Evolutionary conservation across 2,329 filamentous ascomycete species (phyloP), one percentile per base, ranked within the genome.

Genomic region (Ceratocystis harringtonii): DNA sequence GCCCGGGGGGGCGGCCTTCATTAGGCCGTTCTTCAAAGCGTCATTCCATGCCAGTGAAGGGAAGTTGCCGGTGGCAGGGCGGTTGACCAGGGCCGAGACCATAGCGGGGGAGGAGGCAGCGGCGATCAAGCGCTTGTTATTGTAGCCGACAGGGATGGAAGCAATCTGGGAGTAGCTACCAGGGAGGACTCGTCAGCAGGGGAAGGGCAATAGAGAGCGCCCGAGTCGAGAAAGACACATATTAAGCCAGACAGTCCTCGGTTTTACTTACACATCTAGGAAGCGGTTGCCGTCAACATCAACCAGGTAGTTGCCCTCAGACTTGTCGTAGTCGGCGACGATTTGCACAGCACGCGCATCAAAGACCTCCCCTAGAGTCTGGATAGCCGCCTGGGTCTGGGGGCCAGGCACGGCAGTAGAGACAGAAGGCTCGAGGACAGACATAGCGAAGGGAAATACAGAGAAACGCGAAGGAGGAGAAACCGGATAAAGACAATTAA

Each of bases 71-170:
- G 95, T 82, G 0, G 91, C 91, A 2, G 91, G 91, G 63, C 91
- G 84, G 80, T 96, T 95, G 79, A 95, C 88, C 71, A 96, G 78
- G 66, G 89, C 84, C 67, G 80, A 85, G 71, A 84, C 78, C 89
- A 95, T 95, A 71, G 92, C 87, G 28, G 86, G 85, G 65, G 86
- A 87, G 68, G 82, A 81, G 30, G 89, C 88, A 43, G 86, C 85
- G 71, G 84, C 80, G 70, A 83, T 78, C 68, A 96, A 82, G 69
- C 81, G 77, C 5, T 89, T 86, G 78, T 96, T 96, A 81, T 92
- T 95, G 82, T 96, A 96, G 68, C 91, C 91, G 58, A 96, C 81
- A 2, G 91, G 89, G 71, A 96, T 96, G 52, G 90, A 95, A 69
- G 91, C 91, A 72, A 96, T 96, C 77, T 96, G 91, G 63, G 91